A percentile compares a stretch with the other conserved stretches of the same genome.
These are phyloP conservation scores for Fusarium decemcellulare DNA, from an alignment of 2,329 filamentous ascomycete species.

Conservation along the genomic window DNA sequence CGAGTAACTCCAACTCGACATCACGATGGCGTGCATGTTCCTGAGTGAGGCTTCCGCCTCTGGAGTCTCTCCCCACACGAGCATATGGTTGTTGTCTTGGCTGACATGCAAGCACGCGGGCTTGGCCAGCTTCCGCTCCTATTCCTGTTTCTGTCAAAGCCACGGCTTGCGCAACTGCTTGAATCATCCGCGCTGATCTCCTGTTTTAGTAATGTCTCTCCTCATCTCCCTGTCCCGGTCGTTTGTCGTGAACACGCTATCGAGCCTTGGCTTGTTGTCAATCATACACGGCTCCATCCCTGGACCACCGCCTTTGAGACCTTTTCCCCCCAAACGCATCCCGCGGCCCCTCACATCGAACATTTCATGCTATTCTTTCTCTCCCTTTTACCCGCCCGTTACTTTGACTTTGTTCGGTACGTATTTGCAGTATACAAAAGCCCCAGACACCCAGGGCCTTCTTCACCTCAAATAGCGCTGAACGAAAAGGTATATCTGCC, in stretches of 20 bases:
- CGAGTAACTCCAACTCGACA: neutral
- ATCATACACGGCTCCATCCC: conserved; percentile 8
- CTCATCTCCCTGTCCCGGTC: conserved; percentile 28
- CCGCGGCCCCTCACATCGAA: conserved; percentile 3
- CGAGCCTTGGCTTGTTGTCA: conserved; percentile 28
- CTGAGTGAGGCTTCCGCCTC: neutral
- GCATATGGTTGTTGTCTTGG: conserved; percentile 16
- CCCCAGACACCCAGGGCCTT: conserved; percentile 20
- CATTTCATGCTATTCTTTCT: conserved; percentile 5
- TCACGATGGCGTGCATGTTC: conserved; percentile 4
- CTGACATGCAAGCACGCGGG: conserved; percentile 2
- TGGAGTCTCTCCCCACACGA: neutral
- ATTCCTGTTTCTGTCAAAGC: conserved; percentile 25
- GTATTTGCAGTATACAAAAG: conserved; percentile 24
- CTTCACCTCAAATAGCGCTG: neutral
- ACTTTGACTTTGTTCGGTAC: conserved; percentile 3
- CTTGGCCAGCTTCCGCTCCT: neutral
- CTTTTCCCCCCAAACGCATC: conserved; percentile 27
- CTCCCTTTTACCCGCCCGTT: conserved; percentile 5
- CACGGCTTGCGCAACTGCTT: conserved; percentile 17
- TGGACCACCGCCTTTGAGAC: conserved; percentile 27
- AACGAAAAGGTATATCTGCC: too few species aligned
- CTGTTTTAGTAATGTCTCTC: conserved; percentile 38
- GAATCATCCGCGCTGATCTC: conserved; percentile 37
- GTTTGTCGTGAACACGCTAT: conserved; percentile 15